Evolutionary conservation across 768 basidiomycete genomes (phyloP), one percentile per base, ranked within the genome.

Genomic region (Boletus fagicola): DNA sequence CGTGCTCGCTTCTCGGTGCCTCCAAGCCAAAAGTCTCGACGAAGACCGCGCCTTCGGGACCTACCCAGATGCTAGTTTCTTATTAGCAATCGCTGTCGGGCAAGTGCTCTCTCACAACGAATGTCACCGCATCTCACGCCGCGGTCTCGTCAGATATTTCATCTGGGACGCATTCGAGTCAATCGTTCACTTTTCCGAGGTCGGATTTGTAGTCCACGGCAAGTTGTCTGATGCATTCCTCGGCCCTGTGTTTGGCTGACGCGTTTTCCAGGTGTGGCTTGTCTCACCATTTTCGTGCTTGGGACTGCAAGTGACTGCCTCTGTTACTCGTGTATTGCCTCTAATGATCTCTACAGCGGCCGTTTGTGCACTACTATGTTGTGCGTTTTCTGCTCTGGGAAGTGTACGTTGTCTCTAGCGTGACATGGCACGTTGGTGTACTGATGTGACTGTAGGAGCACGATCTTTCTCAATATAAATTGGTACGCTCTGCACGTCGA

Each of bases 391-490:
- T 95, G 31, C 75, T 93, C 12, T 93, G 92, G 92, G 93, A 94
- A 73, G 76, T 83, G 78, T 87, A 71, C 51, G 83, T 74, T 38
- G 44, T 42, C 13, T 11, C n/a, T 38, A 22, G 22, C 47, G 26
- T 31, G 11, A 43, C 24, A 18, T 43, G 12, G 13, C 30, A 35
- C 24, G 15, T 62, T 11, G 43, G 18, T 33, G 31, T 53, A 38
- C 56, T 63, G 35, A 64, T 20, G 7, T 46, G 43, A 36, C 35
- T 44, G 18, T 58, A 86, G 85, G 74, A 89, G 86, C 75, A 95
- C 93, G 0, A 82, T 93, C 56, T 93, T 95, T 74, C 76, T 96
- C 60, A 90, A 96, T 64, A 83, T 90, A 53, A 91, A 94, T 60
- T 94, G 92, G 92, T 92, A 62, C 58, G 77, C 69, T 20, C 31